phyloP scores from a whole-genome alignment of 1,284 basidiomycete genomes.

The Pyrrhoderma noxium region DNA sequence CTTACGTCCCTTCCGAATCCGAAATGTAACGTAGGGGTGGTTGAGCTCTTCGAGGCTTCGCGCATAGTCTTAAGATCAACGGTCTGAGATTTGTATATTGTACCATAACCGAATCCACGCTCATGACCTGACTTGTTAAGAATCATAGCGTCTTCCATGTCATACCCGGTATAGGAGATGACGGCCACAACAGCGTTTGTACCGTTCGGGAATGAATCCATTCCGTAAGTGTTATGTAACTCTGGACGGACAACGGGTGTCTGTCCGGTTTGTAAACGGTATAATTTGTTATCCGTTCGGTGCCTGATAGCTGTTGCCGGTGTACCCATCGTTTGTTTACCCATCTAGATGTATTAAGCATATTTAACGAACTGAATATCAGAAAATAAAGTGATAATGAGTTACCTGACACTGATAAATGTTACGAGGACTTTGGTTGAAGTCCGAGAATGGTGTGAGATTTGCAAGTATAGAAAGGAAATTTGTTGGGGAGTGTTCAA shows the following conservation, averaged over 20 bases:
- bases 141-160: slow-evolving; percentile 99
- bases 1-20: slow-evolving; percentile 78
- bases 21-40: slow-evolving; percentile 69
- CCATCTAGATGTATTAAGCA: slow-evolving; percentile 61
- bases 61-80: slow-evolving; percentile 83
- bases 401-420: slow-evolving; percentile 82
- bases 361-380: slow-evolving; percentile 9
- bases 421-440: slow-evolving; percentile 92
- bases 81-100: slow-evolving; percentile 93
- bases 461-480: slow-evolving; percentile 87
- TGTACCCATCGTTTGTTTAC: slow-evolving; percentile 99
- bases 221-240: slow-evolving; percentile 93
- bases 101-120: slow-evolving; percentile 95
- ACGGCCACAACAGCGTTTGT: slow-evolving; percentile 98
- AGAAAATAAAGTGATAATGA: slow-evolving; percentile 6
- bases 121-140: slow-evolving; percentile 98
- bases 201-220: slow-evolving; percentile 98
- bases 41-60: slow-evolving; percentile 51
- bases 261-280: slow-evolving; percentile 92
- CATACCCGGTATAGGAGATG: slow-evolving; percentile 99
- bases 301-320: slow-evolving; percentile 87
- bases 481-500: slow-evolving; percentile 92
- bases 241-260: slow-evolving; percentile 91
- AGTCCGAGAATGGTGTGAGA: slow-evolving; percentile 86
- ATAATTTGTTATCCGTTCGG: slow-evolving; percentile 98